Evolutionary conservation across 345 rosid species (phyloP).

Genomic region (Corymbia maculata): DNA sequence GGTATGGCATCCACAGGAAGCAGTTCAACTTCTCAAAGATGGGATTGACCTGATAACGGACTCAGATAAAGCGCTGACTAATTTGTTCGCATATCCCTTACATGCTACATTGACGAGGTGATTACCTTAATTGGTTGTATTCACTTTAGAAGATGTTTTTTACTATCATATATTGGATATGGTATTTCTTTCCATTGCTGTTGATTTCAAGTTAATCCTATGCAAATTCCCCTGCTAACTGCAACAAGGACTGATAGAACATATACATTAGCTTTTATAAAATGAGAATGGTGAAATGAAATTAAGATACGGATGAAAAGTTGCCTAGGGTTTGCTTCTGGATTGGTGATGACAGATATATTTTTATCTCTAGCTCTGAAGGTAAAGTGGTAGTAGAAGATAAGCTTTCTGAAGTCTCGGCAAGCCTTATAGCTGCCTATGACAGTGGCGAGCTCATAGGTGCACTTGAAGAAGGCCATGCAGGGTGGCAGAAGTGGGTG

Average conservation of each 20-base stretch:
- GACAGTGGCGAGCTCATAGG: constrained; percentile 65
- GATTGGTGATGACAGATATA: background rate
- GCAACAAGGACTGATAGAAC: background rate
- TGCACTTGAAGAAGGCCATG: constrained; percentile 66
- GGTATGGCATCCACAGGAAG: constrained; percentile 51
- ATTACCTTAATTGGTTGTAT: background rate
- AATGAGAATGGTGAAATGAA: background rate
- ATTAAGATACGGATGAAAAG: background rate
- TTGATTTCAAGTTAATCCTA: background rate
- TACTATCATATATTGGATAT: background rate
- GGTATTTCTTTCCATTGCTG: background rate
- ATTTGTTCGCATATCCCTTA: constrained; percentile 82
- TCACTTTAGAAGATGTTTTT: background rate
- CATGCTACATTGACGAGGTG: constrained; percentile 61
- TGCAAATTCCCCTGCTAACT: background rate
- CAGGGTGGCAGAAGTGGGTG: constrained; percentile 93
- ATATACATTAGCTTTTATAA: background rate
- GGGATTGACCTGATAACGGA: constrained; percentile 91
- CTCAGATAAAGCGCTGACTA: constrained; percentile 68
- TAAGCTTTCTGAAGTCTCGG: constrained; percentile 67
- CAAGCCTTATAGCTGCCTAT: constrained; percentile 63
- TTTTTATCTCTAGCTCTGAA: constrained; percentile 34
- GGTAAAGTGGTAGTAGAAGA: constrained; percentile 58
- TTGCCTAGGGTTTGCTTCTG: background rate
- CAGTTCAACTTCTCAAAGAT: constrained; percentile 81